Base-by-base conservation (phyloP, 805 yeast species). In the Yarrowia keelungensis region DNA sequence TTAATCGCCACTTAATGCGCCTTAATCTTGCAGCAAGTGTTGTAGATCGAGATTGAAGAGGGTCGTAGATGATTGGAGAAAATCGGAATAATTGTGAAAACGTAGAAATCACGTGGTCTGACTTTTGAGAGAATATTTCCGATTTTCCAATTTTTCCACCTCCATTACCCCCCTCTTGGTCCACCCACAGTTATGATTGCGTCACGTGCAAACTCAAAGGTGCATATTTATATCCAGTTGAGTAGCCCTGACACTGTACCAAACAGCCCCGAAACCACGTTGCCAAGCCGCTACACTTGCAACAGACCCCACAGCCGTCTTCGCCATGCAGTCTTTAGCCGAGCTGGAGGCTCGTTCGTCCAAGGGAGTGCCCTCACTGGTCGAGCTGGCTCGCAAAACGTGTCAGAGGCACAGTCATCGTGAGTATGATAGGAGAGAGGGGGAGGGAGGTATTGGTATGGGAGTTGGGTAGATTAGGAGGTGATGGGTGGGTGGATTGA, bases 241-340 rank as follows among this genome's bases (percentile, higher is more conserved):
- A 11, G 14, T 8, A 4, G 26, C 11, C 14, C 56, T 36, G n/a
- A 8, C 38, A 7, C 32, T 26, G 32, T 9, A 12, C 36, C 15
- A 39, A 32, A 26, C 32, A 26, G 32, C 4, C 32, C 38, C 16
- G 36, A 49, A 49, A 15, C 38, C 38, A 26, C 53, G 15, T 32
- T 3, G 7, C 7, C 39, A 32, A 32, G 9, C 39, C 14, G 15
- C 53, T 49, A 32, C 10, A 32, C 32, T 3, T 5, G 7, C 32
- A 26, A 26, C 32, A 3, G 32, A 5, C 32, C 32, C 32, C 32
- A 26, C 32, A 26, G 32, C 7, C 32, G 4, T 26, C 7, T 26
- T 26, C 32, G 32, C 51, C 41, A 62, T 62, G 67, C 67, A 47
- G 56, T 62, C 67, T 26, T 41, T 62, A 36, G 22, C 67, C 22